These are phyloP conservation scores for Ciborinia camelliae DNA, from an alignment of 2,329 filamentous ascomycete species.

Conservation along the genomic window DNA sequence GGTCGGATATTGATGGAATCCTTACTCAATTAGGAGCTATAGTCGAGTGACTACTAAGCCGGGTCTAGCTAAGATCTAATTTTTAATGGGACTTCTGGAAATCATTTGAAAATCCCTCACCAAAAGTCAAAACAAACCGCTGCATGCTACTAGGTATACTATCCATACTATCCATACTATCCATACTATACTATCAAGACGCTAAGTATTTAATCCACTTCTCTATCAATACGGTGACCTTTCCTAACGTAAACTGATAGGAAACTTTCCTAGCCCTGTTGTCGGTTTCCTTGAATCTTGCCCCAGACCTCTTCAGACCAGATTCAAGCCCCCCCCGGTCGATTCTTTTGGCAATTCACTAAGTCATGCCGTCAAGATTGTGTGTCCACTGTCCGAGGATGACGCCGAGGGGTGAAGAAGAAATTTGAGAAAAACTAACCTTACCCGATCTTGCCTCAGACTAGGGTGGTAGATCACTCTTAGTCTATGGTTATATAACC, in stretches of 20 bases:
- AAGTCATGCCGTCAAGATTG: conserved; percentile 14
- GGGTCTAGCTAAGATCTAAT: neutral
- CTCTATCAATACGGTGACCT: conserved; percentile 5
- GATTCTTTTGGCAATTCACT: neutral
- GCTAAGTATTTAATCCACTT: conserved; percentile 12
- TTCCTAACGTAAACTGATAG: neutral
- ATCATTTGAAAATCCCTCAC: conserved; percentile 17
- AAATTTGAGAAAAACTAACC: conserved; percentile 10
- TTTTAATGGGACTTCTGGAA: conserved; percentile 10
- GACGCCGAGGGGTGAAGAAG: conserved; percentile 17
- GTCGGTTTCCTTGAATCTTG: conserved; percentile 5
- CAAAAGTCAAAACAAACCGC: conserved; percentile 11
- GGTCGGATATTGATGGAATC: neutral
- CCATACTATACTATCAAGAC: neutral
- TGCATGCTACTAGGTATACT: no score
- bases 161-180: no score
- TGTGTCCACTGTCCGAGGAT: conserved; percentile 19
- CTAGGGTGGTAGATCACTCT: conserved; percentile 16
- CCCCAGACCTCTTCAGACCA: conserved; percentile 10
- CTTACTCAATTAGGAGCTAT: neutral
- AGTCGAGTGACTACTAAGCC: neutral
- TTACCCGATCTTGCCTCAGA: conserved; percentile 18
- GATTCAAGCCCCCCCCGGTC: conserved; percentile 8
- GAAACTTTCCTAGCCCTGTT: neutral
- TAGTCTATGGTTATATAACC: conserved; percentile 16